phyloP scores from a whole-genome alignment of 225 moss, liverwort and hornwort genomes.

The Neckera pumila region DNA sequence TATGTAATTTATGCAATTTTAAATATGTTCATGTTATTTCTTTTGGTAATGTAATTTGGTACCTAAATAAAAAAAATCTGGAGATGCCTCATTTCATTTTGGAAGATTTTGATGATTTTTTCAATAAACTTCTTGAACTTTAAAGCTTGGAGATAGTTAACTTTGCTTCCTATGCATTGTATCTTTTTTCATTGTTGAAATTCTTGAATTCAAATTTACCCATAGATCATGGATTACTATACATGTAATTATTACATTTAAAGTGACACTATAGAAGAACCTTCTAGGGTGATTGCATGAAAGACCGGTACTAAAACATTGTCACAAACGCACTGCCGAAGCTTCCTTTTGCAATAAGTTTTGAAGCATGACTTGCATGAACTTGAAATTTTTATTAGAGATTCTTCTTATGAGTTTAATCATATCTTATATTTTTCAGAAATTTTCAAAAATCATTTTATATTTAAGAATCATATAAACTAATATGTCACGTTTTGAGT shows the following conservation, averaged over 20 bases:
- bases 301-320: too few relatives aligned
- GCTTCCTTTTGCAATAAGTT: too few relatives aligned
- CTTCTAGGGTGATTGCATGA: too few relatives aligned
- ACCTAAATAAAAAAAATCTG: background rate
- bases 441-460: too few relatives aligned
- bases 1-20: background rate
- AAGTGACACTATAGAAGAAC: too few relatives aligned
- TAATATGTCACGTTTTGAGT: too few relatives aligned
- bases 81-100: background rate
- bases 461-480: too few relatives aligned
- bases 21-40: background rate
- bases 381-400: too few relatives aligned
- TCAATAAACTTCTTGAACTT: background rate
- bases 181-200: background rate
- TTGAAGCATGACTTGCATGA: too few relatives aligned
- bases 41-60: background rate
- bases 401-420: too few relatives aligned
- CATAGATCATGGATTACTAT: background rate
- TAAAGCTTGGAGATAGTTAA: background rate
- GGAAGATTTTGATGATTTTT: background rate
- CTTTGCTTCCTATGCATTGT: background rate
- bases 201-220: background rate
- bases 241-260: background rate
- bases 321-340: too few relatives aligned
- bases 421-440: too few relatives aligned